These are phyloP conservation scores for Orbilia javanica DNA, from an alignment of 2,329 filamentous ascomycete genomes.

Conservation along the genomic window DNA sequence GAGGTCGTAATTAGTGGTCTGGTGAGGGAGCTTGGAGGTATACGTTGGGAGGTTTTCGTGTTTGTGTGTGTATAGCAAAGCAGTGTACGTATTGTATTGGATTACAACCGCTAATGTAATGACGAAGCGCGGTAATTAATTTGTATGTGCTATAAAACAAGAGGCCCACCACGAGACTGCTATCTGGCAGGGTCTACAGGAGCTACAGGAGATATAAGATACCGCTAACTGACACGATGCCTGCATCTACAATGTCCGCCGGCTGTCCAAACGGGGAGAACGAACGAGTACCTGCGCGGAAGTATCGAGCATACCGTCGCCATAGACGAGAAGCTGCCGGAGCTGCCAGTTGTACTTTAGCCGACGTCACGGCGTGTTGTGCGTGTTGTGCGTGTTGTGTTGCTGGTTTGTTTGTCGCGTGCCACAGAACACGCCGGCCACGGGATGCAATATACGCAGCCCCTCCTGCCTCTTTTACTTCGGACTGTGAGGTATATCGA, in stretches of 20 bases:
- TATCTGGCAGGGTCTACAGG: not conserved
- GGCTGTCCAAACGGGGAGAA: not conserved
- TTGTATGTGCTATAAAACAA: not conserved
- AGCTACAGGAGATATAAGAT: no score
- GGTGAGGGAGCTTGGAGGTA: slow-evolving; percentile 25
- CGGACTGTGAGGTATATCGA: no score
- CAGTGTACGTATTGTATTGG: slow-evolving; percentile 24
- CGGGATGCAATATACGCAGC: slow-evolving; percentile 18
- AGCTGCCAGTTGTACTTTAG: slow-evolving; percentile 47
- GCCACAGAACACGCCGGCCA: not conserved
- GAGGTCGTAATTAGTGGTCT: slow-evolving; percentile 1
- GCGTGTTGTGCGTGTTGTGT: slow-evolving; percentile 13
- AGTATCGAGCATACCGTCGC: slow-evolving; percentile 8
- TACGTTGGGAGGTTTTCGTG: slow-evolving; percentile 46
- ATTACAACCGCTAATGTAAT: slow-evolving; percentile 30
- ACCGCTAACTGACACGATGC: not conserved
- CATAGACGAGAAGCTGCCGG: slow-evolving; percentile 23
- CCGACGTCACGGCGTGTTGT: slow-evolving; percentile 50
- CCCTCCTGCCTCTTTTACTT: no score
- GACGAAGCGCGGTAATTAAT: slow-evolving; percentile 48
- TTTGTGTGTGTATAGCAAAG: slow-evolving; percentile 40
- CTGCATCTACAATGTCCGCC: not conserved
- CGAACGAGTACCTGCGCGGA: not conserved
- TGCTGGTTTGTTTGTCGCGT: slow-evolving; percentile 25
- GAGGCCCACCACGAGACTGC: not conserved